Conservation (phyloP, 257 asterid species). For the Vinca minor region DNA sequence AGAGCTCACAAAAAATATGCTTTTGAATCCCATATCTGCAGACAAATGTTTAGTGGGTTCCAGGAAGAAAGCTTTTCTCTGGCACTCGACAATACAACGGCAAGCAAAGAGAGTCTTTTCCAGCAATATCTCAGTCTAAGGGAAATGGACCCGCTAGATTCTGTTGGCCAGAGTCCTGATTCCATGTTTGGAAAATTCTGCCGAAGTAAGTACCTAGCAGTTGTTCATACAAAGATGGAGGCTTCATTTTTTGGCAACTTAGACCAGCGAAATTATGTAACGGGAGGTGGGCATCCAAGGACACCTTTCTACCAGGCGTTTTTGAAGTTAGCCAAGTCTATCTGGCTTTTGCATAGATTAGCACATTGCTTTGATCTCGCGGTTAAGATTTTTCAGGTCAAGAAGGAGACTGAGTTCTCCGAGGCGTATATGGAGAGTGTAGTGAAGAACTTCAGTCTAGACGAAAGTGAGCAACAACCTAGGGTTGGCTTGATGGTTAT, state of each 20-base stretch:
- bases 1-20: slow-evolving; percentile 98
- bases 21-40: slow-evolving; percentile 92
- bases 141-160: slow-evolving; percentile 83
- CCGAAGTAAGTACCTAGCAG: slow-evolving; percentile 55
- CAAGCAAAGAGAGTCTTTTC: slow-evolving; percentile 46
- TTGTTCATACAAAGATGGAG: slow-evolving; percentile 91
- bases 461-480: slow-evolving; percentile 63
- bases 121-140: slow-evolving; percentile 62
- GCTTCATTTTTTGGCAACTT: slow-evolving; percentile 83
- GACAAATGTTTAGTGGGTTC: slow-evolving; percentile 83
- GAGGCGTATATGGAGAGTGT: slow-evolving; percentile 93
- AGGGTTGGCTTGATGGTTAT: slow-evolving; percentile 85
- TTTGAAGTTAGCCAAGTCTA: slow-evolving; percentile 73
- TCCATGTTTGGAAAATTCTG: slow-evolving; percentile 72
- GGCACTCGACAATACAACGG: slow-evolving; percentile 30
- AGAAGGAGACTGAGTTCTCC: slow-evolving; percentile 68
- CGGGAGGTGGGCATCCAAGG: slow-evolving; percentile 92
- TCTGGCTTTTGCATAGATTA: slow-evolving; percentile 85
- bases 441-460: slow-evolving; percentile 47
- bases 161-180: slow-evolving; percentile 70
- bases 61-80: slow-evolving; percentile 68
- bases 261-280: slow-evolving; percentile 64
- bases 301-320: slow-evolving; percentile 93
- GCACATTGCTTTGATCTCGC: slow-evolving; percentile 80
- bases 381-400: slow-evolving; percentile 76